Percentiles rank a stretch among this genome's conserved stretches.
These are phyloP conservation scores for Magnusiomyces suaveolens DNA, from an alignment of 1,139 yeast species.

Conservation along the genomic window DNA sequence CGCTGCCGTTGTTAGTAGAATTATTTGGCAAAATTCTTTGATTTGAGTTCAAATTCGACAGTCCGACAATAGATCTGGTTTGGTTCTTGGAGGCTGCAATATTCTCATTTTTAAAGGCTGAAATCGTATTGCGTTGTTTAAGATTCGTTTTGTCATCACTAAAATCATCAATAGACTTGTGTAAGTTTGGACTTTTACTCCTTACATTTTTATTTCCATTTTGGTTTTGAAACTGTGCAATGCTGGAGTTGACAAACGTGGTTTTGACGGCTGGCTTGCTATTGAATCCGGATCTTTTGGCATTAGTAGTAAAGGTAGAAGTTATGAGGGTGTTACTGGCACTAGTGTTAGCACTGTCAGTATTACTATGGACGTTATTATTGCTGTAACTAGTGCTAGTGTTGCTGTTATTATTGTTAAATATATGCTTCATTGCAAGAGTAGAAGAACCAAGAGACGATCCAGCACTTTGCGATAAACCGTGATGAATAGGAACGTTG, in stretches of 20 bases:
- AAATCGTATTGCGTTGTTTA: not conserved
- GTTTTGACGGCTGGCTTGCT: not conserved
- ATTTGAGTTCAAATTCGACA: not conserved
- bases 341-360: no score
- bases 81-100: not conserved
- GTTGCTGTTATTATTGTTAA: not conserved
- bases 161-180: not conserved
- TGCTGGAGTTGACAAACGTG: not conserved
- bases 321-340: no score
- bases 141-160: not conserved
- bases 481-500: not conserved
- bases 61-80: constrained; percentile 3
- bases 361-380: no score
- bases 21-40: not conserved
- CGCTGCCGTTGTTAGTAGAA: not conserved
- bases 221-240: not conserved
- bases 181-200: not conserved
- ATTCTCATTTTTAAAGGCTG: constrained; percentile 1
- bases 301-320: no score
- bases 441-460: not conserved
- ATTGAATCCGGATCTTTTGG: no score
- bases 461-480: not conserved
- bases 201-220: not conserved
- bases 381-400: not conserved
- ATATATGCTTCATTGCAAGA: not conserved